Base-by-base conservation (phyloP, 257 asterid genomes). In the Penstemon eatonii region DNA sequence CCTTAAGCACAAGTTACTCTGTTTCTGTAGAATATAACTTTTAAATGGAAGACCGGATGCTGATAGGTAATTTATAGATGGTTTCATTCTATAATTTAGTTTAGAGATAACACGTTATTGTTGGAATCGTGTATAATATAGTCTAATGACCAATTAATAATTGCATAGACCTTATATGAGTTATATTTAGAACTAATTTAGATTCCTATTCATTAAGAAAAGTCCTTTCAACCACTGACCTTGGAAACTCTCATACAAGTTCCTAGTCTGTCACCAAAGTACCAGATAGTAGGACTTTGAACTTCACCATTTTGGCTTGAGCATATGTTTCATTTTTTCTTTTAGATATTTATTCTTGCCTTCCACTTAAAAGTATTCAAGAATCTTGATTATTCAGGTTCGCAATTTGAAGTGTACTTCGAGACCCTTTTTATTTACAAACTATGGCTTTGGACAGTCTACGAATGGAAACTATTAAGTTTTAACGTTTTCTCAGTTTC, bases 61-160 rank as follows among this genome's bases (percentile, higher is more conserved):
- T 58, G 54, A 55, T 53, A 41, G 10, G 65, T 58, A 68, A 19
- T 66, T 59, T 37, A 25, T 49, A 8, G 51, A 51, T 40, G 63
- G 9, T 47, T 49, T 36, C 46, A 36, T 60, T 37, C 18, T 13
- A 9, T 45, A 19, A 44, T 5, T 64, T 18, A 56, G 3, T 13
- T 5, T 40, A 19, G 41, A 41, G 1, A 9, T 8, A 4, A 6
- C 42, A 47, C 7, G 9, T 55, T 15, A 1, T 38, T 44, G 19
- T 7, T 46, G 58, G 54, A 33, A 62, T 67, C 58, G n/a, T 55
- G 36, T 43, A 33, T 56, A 43, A 18, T 18, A 25, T 49, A 51
- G 65, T 64, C 15, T 50, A 33, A 6, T 47, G n/a, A 40, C 68
- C 8, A 46, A 7, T 46, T 46, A 6, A 6, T 7, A 10, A 46